Base-by-base conservation (phyloP, 2,329 filamentous ascomycete species). In the Ophiostoma sp. region DNA sequence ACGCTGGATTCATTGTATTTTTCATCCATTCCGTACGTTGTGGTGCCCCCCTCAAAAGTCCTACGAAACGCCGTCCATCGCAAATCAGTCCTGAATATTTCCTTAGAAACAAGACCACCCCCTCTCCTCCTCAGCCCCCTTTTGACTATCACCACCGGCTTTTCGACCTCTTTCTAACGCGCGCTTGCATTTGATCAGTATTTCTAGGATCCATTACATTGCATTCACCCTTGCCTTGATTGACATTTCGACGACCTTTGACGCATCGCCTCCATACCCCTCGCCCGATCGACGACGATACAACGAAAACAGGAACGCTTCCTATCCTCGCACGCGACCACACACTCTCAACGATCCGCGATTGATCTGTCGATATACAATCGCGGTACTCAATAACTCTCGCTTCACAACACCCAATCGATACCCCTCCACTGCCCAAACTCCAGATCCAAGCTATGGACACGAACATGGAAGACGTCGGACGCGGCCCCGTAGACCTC, bases 381-480 rank as follows among this genome's bases (percentile, higher is more conserved):
- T 36, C 50, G 15, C 33, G 12, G 7, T 9, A 55, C 31, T 39
- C 31, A n/a, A 39, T 61, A 33, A 25, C 1, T 28, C 7, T 12
- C 19, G 57, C 57, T 61, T 61, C 57, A 55, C 50, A 55, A 22
- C 50, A 22, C 57, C 12, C 61, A 66, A 45, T 28, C 61, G 61
- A 66, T 66, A 66, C 61, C 61, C 61, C 36, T 12, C 28, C 28
- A 19, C 45, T n/a, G 15, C 28, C n/a, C 39, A 59, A 28, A 36
- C 4, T 22, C 61, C 9, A 28, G 36, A 28, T 42, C 9, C 22
- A 45, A 31, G 33, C 31, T 77, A 97, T 98, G 94, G 95, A 99
- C 84, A 97, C 94, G 81, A 97, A 97, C 84, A 99, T 99, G 96
- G 95, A 98, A 87, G 96, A 99, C 82, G 94, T 97, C 79, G 93